Conservation (phyloP, 345 rosid genomes). For the Eucalyptus pauciflora region DNA sequence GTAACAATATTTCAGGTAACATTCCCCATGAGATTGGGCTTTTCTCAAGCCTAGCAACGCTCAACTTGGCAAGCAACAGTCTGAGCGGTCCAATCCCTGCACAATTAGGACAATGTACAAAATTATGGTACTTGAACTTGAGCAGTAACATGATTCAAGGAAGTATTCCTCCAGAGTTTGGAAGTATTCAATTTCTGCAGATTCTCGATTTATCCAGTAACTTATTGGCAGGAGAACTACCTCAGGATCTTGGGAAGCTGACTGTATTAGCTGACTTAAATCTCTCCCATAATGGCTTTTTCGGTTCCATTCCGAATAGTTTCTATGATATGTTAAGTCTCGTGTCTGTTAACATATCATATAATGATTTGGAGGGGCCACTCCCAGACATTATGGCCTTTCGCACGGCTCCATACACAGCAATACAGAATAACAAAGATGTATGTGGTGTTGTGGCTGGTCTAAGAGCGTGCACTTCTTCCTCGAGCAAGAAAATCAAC, state of each 20-base stretch:
- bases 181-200: not conserved
- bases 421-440: not conserved
- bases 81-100: not conserved
- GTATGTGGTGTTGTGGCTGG: not conserved
- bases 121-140: not conserved
- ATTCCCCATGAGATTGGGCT: not conserved
- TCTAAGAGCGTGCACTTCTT: not conserved
- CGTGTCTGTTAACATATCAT: not conserved
- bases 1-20: not conserved
- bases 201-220: not conserved
- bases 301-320: not conserved
- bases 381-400: not conserved
- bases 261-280: not conserved
- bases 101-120: not conserved
- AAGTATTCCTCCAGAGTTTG: not conserved
- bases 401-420: not conserved
- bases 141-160: not conserved
- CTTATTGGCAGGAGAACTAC: not conserved
- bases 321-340: not conserved
- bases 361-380: not conserved
- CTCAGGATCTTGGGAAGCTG: not conserved
- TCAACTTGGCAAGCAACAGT: not conserved
- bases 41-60: not conserved
- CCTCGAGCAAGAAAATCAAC: not conserved
- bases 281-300: not conserved